Evolutionary conservation across 2,329 filamentous ascomycete genomes (phyloP), one percentile per base, ranked within the genome.

Genomic region (Epichloe gansuensis): DNA sequence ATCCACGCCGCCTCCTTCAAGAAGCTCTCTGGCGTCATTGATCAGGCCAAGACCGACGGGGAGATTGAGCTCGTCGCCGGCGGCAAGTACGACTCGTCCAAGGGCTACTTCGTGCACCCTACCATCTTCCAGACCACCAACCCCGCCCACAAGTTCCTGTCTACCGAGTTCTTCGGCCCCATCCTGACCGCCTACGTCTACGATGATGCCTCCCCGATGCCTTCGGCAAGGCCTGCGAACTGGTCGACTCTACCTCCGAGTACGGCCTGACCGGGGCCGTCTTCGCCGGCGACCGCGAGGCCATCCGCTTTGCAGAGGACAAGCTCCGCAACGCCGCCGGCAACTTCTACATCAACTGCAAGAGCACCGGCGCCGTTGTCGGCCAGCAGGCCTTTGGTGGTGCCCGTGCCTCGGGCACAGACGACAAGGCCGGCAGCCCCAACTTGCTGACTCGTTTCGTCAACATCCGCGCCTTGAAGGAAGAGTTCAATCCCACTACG

Each of bases 341-440:
- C 43, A 91, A 91, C 73, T 91, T 91, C 67, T 91, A 91, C 72
- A 76, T 91, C 70, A 91, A 91, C 72, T 86, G 83, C 74, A 91
- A 91, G 78, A 84, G 80, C 67, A 87, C 83, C 2, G 84, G 83
- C 41, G 83, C 83, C 15, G 82, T 88, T 25, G 83, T 86, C 7
- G 83, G 82, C 13, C 84, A 87, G 70, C 83, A 87, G 71, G 80
- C 83, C 4, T 87, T 87, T 64, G 83, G 83, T 23, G 83, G 83
- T 51, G 77, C 81, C 12, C 73, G 84, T 57, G 82, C 81, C 6
- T 83, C 80, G 56, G 83, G 83, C 28, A 87, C 83, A 23, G 86
- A 87, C 64, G 84, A 87, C 69, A 87, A 87, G 75, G 82, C 83
- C 15, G 83, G 83, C 38, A 84, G 81, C 62, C 68, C 74, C 59